Evolutionary conservation across 345 rosid genomes (phyloP).

Genomic region (Fremontodendron californicum): DNA sequence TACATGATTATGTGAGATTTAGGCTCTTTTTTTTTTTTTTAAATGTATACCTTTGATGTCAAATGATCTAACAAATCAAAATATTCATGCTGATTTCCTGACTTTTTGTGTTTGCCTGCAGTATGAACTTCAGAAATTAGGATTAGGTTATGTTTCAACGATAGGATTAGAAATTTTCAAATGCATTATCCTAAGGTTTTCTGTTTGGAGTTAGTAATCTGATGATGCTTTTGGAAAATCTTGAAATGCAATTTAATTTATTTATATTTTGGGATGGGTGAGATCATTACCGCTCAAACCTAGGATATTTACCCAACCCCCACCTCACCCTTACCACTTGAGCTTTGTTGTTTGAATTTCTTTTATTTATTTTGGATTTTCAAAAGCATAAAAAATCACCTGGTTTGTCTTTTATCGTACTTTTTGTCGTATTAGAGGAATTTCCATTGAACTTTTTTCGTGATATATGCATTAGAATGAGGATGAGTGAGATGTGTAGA

Average conservation of each 20-base stretch:
- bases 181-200: background rate
- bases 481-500: background rate
- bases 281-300: background rate
- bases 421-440: background rate
- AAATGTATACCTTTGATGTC: background rate
- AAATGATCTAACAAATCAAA: constrained; percentile 1
- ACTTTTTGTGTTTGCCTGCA: background rate
- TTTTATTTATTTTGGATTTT: background rate
- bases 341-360: background rate
- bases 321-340: constrained; percentile 2
- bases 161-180: background rate
- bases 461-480: background rate
- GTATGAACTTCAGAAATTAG: background rate
- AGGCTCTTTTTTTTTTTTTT: background rate
- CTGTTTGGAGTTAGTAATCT: background rate
- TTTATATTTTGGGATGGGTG: background rate
- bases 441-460: background rate
- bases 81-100: background rate
- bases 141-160: background rate
- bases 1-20: constrained; percentile 10
- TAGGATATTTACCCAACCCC: background rate
- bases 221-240: background rate
- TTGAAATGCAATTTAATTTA: background rate
- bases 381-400: background rate
- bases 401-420: background rate